These are phyloP conservation scores for Colletotrichum sojae DNA, from an alignment of 2,329 filamentous ascomycete genomes.

Conservation along the genomic window DNA sequence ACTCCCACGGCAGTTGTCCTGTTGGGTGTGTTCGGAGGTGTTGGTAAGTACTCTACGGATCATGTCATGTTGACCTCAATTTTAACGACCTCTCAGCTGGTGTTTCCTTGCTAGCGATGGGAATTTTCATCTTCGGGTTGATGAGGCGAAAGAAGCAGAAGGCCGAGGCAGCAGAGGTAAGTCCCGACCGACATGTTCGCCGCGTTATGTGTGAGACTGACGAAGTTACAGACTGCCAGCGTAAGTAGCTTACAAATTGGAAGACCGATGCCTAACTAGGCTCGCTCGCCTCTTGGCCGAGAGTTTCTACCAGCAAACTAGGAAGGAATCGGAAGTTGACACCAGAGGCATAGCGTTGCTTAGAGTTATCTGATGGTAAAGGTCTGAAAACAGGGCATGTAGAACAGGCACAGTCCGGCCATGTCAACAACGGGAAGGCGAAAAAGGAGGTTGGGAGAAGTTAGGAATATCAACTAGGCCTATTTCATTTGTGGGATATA, in stretches of 20 bases:
- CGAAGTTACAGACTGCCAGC: not conserved
- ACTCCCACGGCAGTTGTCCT: conserved; percentile 33
- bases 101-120: conserved; percentile 35
- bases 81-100: conserved; percentile 17
- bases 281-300: not conserved
- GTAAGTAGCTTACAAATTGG: conserved; percentile 35
- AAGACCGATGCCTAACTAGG: conserved; percentile 33
- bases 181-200: not conserved
- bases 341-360: no score
- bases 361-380: not conserved
- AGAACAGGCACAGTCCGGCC: not conserved
- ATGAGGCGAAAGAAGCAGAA: conserved; percentile 30
- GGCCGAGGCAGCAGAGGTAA: conserved; percentile 16
- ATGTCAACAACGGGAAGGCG: not conserved
- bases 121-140: conserved; percentile 29
- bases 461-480: not conserved
- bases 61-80: fast-evolving
- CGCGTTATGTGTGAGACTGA: not conserved
- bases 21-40: conserved; percentile 35
- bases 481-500: conserved; percentile 1
- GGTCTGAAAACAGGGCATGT: not conserved
- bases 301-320: not conserved
- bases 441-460: not conserved
- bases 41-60: conserved; percentile 17
- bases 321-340: not conserved